phyloP scores from a whole-genome alignment of 805 yeast species.

The Candida dendrica region DNA sequence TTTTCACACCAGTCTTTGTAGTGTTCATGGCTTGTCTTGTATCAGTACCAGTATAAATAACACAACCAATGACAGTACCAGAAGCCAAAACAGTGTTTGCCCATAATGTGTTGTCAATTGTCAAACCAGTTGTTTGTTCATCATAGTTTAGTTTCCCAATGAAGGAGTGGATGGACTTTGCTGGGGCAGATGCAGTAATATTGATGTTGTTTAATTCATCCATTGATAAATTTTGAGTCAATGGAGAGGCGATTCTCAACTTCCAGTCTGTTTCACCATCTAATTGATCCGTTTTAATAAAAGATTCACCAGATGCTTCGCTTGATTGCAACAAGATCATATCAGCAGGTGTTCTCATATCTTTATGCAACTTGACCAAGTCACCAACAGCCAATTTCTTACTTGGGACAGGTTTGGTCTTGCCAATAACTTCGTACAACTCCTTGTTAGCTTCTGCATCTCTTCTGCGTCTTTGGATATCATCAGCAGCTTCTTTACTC shows the following conservation, averaged over 20 bases:
- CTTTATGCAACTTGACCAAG: conserved; percentile 69
- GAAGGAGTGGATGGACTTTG: conserved; percentile 76
- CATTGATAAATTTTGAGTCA: conserved; percentile 59
- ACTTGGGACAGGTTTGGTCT: conserved; percentile 37
- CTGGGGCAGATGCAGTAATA: conserved; percentile 74
- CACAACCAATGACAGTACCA: conserved; percentile 83
- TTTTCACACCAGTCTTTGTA: conserved; percentile 76
- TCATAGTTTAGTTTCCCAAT: conserved; percentile 64
- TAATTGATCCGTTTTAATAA: conserved; percentile 92
- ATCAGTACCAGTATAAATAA: conserved; percentile 85
- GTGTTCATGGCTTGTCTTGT: conserved; percentile 96
- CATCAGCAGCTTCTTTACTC: conserved; percentile 94
- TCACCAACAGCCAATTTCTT: conserved; percentile 80
- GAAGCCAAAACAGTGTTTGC: conserved; percentile 96
- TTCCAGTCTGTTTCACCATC: conserved; percentile 99
- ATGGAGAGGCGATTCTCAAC: conserved; percentile 65
- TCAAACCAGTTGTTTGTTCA: conserved; percentile 53
- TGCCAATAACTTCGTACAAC: conserved; percentile 61
- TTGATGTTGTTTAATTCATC: conserved; percentile 45
- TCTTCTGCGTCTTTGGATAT: conserved; percentile 80
- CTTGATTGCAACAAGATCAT: conserved; percentile 77
- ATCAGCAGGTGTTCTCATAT: conserved; percentile 90
- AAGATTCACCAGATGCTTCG: conserved; percentile 78
- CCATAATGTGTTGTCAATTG: conserved; percentile 93
- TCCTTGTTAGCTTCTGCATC: conserved; percentile 88